Evolutionary conservation across 371 early-diverging fungal species (phyloP), one percentile per base, ranked within the genome.

Genomic region (Mucor piriformis): DNA sequence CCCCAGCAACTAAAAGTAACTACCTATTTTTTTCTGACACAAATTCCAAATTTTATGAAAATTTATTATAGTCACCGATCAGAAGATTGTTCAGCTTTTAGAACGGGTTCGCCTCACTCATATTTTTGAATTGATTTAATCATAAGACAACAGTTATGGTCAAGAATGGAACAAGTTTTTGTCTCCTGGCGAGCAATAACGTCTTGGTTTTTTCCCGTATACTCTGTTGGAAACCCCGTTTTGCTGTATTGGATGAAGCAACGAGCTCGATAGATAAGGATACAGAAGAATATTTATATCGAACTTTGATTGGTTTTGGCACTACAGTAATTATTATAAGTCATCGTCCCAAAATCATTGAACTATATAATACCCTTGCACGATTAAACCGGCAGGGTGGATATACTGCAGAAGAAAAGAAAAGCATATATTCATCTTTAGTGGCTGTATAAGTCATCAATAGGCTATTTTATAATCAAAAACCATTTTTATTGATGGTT

Each of bases 101-200:
- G 57, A 65, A 18, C 52, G 67, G 7, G 84, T 88, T 0, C 81
- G 81, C 0, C 67, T 91, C 16, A 70, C 67, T 2, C 86, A 84
- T 54, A 51, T 90, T 3, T 69, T 72, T 8, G 62, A 66, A 0
- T n/a, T 71, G n/a, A 40, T 84, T 3, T 59, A 65, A 2, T 77
- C 82, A 13, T 84, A 79, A 63, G 87, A 87, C 63, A 69, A 57
- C 0, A 52, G 59, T 0, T 84, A 82, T 47, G 79, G 81, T 38
- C 69, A 77, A 49, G 82, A 85, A 35, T 92, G 92, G 91, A 65
- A 67, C 54, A 82, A 77, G 57, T 71, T 84, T 58, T 71, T 92
- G 33, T 91, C 91, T 6, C 92, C 93, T 13, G 92, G 93, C 48
- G 92, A 92, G 68, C 84, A 84, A 60, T 92, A 92, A 55, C 79